Evolutionary conservation across 2,329 filamentous ascomycete genomes (phyloP).

Genomic region (Penicillium occitanis): DNA sequence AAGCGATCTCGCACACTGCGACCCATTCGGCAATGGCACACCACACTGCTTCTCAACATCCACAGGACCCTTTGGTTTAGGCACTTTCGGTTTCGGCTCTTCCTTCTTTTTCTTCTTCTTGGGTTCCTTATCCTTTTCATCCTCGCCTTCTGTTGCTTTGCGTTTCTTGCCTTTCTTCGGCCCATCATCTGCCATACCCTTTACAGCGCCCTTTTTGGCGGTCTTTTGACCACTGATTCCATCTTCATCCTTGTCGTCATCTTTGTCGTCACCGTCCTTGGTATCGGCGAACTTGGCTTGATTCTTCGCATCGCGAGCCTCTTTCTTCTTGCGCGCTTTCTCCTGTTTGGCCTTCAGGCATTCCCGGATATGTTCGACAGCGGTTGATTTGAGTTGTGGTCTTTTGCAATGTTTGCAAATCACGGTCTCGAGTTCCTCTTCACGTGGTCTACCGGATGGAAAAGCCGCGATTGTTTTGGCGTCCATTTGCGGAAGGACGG

Average conservation of each 20-base stretch:
- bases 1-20: conserved; percentile 80
- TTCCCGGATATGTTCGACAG: conserved; percentile 75
- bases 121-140: conserved; percentile 79
- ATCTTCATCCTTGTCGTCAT: conserved; percentile 46
- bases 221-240: conserved; percentile 61
- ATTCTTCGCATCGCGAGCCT: conserved; percentile 69
- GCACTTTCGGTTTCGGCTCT: conserved; percentile 76
- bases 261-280: conserved; percentile 48
- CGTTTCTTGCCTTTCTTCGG: conserved; percentile 71
- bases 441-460: conserved; percentile 74
- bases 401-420: conserved; percentile 95
- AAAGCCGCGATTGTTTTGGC: conserved; percentile 76
- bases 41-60: conserved; percentile 94
- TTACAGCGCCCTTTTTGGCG: conserved; percentile 59
- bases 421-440: conserved; percentile 75
- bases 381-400: conserved; percentile 71
- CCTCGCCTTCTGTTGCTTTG: conserved; percentile 65
- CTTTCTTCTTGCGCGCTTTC: conserved; percentile 74
- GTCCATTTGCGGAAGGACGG: conserved; percentile 61
- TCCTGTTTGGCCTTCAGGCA: conserved; percentile 84
- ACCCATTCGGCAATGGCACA: conserved; percentile 79
- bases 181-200: conserved; percentile 55
- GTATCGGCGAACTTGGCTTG: conserved; percentile 55
- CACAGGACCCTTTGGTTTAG: conserved; percentile 87
- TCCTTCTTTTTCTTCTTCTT: conserved; percentile 96